These are phyloP conservation scores for Galium porrigens DNA, from an alignment of 305 asterid genomes.

Conservation along the genomic window DNA sequence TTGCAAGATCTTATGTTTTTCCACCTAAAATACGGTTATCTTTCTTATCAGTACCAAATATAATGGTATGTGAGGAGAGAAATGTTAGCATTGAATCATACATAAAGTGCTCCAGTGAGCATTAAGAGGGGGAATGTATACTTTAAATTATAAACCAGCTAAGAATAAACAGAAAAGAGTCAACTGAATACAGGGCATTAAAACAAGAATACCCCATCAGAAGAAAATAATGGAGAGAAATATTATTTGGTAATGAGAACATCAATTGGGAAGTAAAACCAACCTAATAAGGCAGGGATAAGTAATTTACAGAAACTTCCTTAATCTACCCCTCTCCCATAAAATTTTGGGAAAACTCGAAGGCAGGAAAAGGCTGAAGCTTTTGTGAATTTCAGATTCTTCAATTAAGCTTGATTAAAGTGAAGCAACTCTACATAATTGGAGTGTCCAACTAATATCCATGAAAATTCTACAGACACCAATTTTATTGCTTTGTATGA, in stretches of 20 bases:
- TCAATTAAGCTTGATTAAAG: neutral
- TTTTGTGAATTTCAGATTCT: neutral
- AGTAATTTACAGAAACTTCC: neutral
- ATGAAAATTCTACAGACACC: neutral
- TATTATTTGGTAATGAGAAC: neutral
- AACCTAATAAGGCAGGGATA: neutral
- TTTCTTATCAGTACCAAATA: neutral
- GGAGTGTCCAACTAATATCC: neutral
- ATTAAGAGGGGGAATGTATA: neutral
- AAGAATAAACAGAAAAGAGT: neutral
- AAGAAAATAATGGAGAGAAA: neutral
- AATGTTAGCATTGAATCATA: neutral
- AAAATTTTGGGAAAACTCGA: neutral
- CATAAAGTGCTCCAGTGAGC: neutral
- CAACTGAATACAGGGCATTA: neutral
- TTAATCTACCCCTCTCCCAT: neutral
- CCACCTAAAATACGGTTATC: conserved; percentile 36
- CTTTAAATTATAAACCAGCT: neutral
- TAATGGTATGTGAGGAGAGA: neutral
- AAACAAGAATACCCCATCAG: neutral
- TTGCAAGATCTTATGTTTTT: conserved; percentile 66
- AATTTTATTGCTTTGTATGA: neutral
- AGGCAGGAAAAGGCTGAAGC: neutral
- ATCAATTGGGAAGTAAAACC: neutral
- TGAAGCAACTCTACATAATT: neutral